Conservation (phyloP, 768 basidiomycete genomes). For the Mrakia frigida region DNA sequence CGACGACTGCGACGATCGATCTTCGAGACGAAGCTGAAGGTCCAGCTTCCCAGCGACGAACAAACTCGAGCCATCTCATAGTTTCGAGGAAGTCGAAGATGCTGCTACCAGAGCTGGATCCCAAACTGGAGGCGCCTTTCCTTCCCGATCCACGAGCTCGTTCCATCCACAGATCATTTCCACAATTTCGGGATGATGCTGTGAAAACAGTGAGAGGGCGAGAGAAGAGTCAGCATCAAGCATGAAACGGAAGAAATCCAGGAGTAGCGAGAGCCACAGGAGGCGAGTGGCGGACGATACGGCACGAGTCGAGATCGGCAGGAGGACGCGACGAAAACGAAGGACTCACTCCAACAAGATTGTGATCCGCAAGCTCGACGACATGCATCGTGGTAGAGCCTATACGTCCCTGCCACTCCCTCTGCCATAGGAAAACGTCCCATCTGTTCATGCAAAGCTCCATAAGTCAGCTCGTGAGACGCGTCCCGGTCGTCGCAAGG, state of each 20-base stretch:
- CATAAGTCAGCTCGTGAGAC: background rate
- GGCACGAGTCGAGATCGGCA: no score
- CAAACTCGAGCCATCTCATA: background rate
- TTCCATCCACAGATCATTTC: slow-evolving; percentile 67
- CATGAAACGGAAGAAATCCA: no score
- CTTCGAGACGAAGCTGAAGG: background rate
- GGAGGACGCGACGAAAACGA: background rate
- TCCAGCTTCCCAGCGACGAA: background rate
- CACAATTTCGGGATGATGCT: slow-evolving; percentile 64
- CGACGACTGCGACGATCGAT: background rate
- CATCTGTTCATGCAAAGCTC: slow-evolving; percentile 41
- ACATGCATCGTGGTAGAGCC: slow-evolving; percentile 68
- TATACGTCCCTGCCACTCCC: slow-evolving; percentile 51
- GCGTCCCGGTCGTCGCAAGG: slow-evolving; percentile 47
- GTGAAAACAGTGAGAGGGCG: slow-evolving; percentile 25
- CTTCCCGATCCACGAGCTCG: slow-evolving; percentile 45
- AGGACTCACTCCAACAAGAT: slow-evolving; percentile 57
- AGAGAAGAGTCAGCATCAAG: background rate
- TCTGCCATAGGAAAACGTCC: slow-evolving; percentile 66
- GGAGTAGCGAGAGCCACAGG: background rate
- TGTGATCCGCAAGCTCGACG: slow-evolving; percentile 72
- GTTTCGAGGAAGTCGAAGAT: background rate
- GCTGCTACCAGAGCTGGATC: background rate
- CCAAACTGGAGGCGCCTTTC: background rate
- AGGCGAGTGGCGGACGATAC: background rate